Base-by-base conservation (phyloP, 176 grass and related monocot genomes). In the Secale cereale region DNA sequence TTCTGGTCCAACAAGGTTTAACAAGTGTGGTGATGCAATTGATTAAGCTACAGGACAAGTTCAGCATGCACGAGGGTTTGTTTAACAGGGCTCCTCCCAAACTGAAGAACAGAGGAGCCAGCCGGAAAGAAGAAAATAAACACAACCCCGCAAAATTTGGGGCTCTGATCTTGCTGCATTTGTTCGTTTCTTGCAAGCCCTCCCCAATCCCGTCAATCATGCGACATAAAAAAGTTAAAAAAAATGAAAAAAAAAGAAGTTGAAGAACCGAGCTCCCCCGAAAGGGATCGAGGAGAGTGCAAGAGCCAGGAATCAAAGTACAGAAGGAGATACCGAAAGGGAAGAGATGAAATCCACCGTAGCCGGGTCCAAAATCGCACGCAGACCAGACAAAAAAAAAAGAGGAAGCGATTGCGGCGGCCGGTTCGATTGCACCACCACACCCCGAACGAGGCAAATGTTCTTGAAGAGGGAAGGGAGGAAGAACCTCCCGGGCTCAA, bases 101-200 rank as follows among this genome's bases (percentile, higher is more conserved):
- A 39, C 50, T 81, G 30, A n/a, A 73, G 31, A 86, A 40, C 59
- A 65, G 68, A 74, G 85, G 10, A 83, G 27, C 10, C 40, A 1
- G 61, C 10, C 40, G 2, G 61, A 6, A 67, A 68, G 27, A 36
- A 71, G 23, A 72, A 83, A 36, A 70, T n/a, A 57, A 87, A 56
- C 23, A 66, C 4, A 17, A 4, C 13, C 30, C 33, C 0, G 35
- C 65, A 19, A 17, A 52, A 52, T 19, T 17, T 52, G 48, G 16
- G 48, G 6, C 16, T 52, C 48, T 16, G 14, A 17, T 50, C 46
- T 2, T 16, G 5, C 45, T 52, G 48, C 16, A 52, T 35, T 23
- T 74, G 17, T 73, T 72, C 5, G 37, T 59, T 8, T 6, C 8
- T 37, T 26, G 31, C 16, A 60, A 65, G 12, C 6, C 56, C 29